Conservation (phyloP, 495 filamentous ascomycete genomes). For the Acidiella bohemica region DNA sequence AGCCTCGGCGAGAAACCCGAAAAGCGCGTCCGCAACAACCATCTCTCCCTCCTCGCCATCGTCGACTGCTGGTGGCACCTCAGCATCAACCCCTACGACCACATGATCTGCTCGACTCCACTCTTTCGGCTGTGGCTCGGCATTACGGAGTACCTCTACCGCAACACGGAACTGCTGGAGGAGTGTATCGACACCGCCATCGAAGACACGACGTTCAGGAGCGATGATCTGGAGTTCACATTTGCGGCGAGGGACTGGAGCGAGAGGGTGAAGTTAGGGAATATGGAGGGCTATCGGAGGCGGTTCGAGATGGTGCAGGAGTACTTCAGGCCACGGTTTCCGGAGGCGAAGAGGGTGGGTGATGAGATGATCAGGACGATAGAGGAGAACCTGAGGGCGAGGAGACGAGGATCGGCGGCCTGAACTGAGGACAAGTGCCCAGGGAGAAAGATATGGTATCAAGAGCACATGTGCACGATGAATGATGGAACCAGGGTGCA, state of each 20-base stretch:
- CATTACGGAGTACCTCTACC: constrained; percentile 92
- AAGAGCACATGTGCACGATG: too few species aligned
- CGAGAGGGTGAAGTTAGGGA: constrained; percentile 75
- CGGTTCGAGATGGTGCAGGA: constrained; percentile 75
- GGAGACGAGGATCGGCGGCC: too few species aligned
- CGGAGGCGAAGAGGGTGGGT: constrained; percentile 69
- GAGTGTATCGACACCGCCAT: constrained; percentile 75
- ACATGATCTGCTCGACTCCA: constrained; percentile 98
- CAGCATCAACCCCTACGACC: constrained; percentile 89
- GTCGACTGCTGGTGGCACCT: constrained; percentile 95
- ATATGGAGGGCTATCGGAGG: constrained; percentile 81
- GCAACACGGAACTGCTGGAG: constrained; percentile 68
- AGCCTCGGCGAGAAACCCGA: constrained; percentile 55
- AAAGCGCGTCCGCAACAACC: constrained; percentile 68
- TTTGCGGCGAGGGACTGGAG: constrained; percentile 93
- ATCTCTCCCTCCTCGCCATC: constrained; percentile 89
- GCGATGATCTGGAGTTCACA: constrained; percentile 91
- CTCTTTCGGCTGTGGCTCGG: constrained; percentile 96
- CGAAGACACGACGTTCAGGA: constrained; percentile 73
- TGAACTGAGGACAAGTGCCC: too few species aligned
- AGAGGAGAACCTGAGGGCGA: constrained; percentile 48
- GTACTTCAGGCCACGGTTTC: constrained; percentile 83
- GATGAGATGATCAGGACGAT: constrained; percentile 98
- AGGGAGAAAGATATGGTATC: too few species aligned
- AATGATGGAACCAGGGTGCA: too few species aligned